Evolutionary conservation across 306 rosid genomes (phyloP).

Genomic region (Dicorynia guianensis): DNA sequence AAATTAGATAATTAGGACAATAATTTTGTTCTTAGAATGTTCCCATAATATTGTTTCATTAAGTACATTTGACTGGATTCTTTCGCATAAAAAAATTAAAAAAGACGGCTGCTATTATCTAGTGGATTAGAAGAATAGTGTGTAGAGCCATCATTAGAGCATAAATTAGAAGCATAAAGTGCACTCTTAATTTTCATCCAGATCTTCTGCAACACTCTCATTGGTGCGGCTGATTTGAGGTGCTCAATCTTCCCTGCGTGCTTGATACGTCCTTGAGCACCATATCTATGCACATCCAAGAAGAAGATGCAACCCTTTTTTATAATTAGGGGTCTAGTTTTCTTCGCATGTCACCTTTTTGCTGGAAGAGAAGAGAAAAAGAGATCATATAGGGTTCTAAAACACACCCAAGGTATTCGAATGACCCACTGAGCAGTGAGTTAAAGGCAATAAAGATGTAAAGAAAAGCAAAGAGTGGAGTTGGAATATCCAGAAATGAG

Average conservation of each 20-base stretch:
- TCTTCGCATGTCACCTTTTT: neutral
- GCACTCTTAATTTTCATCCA: constrained; percentile 38
- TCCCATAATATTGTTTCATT: constrained; percentile 42
- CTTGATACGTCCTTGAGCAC: constrained; percentile 35
- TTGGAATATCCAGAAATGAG: constrained; percentile 24
- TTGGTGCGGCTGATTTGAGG: constrained; percentile 41
- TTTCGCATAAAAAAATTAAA: neutral
- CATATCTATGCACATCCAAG: constrained; percentile 43
- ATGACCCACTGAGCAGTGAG: constrained; percentile 28
- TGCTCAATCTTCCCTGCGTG: constrained; percentile 38
- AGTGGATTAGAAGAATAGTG: constrained; percentile 35
- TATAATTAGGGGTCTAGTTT: neutral
- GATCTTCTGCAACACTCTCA: constrained; percentile 37
- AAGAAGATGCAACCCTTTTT: neutral
- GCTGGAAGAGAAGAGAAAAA: neutral
- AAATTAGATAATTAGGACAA: constrained; percentile 42
- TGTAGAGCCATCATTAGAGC: constrained; percentile 32
- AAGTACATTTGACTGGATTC: constrained; percentile 49
- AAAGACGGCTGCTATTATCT: constrained; percentile 27
- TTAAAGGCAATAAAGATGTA: neutral
- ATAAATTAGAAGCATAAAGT: constrained; percentile 45
- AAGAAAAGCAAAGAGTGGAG: constrained; percentile 26
- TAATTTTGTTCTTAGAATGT: constrained; percentile 58
- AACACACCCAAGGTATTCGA: constrained; percentile 36
- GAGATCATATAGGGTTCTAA: constrained; percentile 31